phyloP scores from a whole-genome alignment of 306 rosid genomes.

The Prunus davidiana region DNA sequence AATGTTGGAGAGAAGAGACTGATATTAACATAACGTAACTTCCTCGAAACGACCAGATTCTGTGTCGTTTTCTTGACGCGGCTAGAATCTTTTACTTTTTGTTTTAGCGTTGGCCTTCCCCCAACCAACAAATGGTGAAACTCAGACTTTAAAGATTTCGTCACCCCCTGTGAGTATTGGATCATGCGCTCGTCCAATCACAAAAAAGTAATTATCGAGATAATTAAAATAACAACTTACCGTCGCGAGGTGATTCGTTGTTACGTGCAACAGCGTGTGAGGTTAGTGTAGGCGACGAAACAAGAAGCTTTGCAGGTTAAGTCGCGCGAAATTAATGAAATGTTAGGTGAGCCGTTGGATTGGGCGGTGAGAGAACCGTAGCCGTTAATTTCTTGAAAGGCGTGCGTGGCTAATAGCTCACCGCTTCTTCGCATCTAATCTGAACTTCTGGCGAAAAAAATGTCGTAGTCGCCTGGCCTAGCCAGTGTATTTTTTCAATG shows the following conservation, averaged over 20 bases:
- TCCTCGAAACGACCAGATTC: conserved; percentile 22
- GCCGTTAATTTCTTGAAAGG: not conserved
- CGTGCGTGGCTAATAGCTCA: not conserved
- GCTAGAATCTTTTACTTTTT: not conserved
- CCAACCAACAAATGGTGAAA: not conserved
- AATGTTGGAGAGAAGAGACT: not conserved
- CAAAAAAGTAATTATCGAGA: not conserved
- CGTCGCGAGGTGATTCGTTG: not conserved
- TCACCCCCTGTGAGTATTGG: not conserved
- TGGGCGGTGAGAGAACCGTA: not conserved
- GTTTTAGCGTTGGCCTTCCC: not conserved
- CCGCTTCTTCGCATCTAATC: not conserved
- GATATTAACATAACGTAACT: not conserved
- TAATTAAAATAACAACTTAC: not conserved
- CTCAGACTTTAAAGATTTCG: not conserved
- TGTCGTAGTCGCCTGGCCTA: too few species aligned
- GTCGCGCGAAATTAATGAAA: not conserved
- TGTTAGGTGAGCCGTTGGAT: not conserved
- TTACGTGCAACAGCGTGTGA: not conserved
- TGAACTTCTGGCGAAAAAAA: not conserved
- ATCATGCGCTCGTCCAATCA: conserved; percentile 1
- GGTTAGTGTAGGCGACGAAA: not conserved
- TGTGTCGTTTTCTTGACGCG: conserved; percentile 26
- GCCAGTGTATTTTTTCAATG: not conserved
- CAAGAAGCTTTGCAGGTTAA: not conserved